Evolutionary conservation across 345 rosid genomes (phyloP).

Genomic region (Lepidium africanum): DNA sequence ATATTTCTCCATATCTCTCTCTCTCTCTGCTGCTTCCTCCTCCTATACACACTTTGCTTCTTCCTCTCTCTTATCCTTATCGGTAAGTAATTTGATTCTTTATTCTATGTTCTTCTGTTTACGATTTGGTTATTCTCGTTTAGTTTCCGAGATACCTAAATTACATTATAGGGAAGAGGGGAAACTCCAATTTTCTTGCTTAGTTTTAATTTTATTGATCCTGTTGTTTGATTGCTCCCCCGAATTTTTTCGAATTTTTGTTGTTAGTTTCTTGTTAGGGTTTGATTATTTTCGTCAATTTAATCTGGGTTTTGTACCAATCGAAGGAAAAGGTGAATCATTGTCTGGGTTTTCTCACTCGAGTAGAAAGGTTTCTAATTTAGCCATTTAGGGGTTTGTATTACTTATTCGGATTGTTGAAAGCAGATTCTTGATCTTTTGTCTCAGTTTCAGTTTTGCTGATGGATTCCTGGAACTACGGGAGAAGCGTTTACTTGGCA

Average conservation of each 20-base stretch:
- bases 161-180: neutral
- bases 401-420: neutral
- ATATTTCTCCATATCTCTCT: neutral
- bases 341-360: neutral
- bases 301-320: constrained; percentile 8
- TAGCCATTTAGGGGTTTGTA: neutral
- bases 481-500: constrained; percentile 30
- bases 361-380: neutral
- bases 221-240: neutral
- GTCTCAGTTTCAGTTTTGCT: neutral
- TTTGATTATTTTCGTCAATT: neutral
- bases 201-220: neutral
- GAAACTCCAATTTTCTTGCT: neutral
- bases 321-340: neutral
- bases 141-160: neutral
- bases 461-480: constrained; percentile 58
- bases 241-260: neutral
- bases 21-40: neutral
- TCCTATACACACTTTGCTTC: neutral
- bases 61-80: neutral
- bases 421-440: neutral
- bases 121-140: neutral
- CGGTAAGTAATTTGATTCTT: constrained; percentile 8
- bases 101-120: neutral
- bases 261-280: neutral